These are phyloP conservation scores for Monosporascus sp. DNA, from an alignment of 2,329 filamentous ascomycete species.

Conservation along the genomic window DNA sequence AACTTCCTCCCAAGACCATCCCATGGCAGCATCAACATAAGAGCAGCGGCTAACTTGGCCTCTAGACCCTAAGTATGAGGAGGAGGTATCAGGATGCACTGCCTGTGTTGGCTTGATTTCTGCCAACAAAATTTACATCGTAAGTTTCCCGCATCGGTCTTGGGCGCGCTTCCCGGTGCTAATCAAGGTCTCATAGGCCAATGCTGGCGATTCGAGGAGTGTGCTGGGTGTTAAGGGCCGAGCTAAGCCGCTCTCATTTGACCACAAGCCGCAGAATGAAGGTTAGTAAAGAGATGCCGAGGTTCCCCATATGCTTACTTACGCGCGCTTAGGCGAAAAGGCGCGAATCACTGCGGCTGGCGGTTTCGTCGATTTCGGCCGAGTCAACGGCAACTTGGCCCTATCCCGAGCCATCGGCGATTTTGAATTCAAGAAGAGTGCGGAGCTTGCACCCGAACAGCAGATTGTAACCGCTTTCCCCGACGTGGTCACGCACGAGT, in stretches of 20 bases:
- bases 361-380: constrained; percentile 96
- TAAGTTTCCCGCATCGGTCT: constrained; percentile 48
- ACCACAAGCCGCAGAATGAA: constrained; percentile 99
- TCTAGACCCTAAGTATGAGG: constrained; percentile 90
- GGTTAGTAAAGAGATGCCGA: constrained; percentile 47
- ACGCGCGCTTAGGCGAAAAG: constrained; percentile 68
- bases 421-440: constrained; percentile 99
- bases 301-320: not conserved
- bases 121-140: constrained; percentile 88
- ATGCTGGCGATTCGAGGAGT: constrained; percentile 91
- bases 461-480: constrained; percentile 98
- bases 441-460: constrained; percentile 92
- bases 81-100: constrained; percentile 97
- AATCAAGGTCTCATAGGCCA: constrained; percentile 59
- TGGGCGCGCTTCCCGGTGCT: constrained; percentile 4
- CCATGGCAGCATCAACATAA: not conserved
- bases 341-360: constrained; percentile 92
- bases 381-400: constrained; percentile 96
- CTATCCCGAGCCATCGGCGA: constrained; percentile 96
- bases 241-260: constrained; percentile 96
- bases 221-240: constrained; percentile 95
- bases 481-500: constrained; percentile 85
- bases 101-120: constrained; percentile 87
- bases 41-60: constrained; percentile 10
- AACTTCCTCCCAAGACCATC: constrained; percentile 1